Evolutionary conservation across 495 filamentous ascomycete species (phyloP).

Genomic region (Evansstolkia leycettana): DNA sequence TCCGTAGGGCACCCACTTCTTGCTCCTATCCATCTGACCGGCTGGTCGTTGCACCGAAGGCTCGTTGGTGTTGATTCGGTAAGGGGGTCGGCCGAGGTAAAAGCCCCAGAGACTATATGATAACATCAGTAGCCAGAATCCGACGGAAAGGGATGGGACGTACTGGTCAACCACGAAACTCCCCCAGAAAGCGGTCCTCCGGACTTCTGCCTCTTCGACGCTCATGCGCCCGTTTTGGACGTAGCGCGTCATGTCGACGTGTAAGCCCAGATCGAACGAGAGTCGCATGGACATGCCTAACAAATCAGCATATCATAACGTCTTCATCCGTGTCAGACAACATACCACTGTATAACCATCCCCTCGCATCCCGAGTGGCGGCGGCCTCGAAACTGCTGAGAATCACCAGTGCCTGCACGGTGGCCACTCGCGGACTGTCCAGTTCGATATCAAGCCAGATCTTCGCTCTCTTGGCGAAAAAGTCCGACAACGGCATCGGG

Average conservation of each 20-base stretch:
- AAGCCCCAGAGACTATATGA: slow-evolving; percentile 16
- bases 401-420: slow-evolving; percentile 22
- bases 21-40: too few relatives aligned
- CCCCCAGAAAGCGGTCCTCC: slow-evolving; percentile 21
- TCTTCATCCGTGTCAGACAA: too few relatives aligned
- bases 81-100: slow-evolving; percentile 18
- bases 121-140: neutral
- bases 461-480: slow-evolving; percentile 18
- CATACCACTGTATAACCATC: slow-evolving; percentile 28
- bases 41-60: slow-evolving; percentile 12
- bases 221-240: slow-evolving; percentile 13
- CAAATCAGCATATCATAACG: slow-evolving; percentile 27
- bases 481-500: slow-evolving; percentile 16
- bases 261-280: slow-evolving; percentile 22
- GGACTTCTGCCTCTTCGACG: slow-evolving; percentile 12
- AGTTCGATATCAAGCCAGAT: slow-evolving; percentile 20
- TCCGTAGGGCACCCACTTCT: slow-evolving; percentile 9
- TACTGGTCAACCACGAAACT: slow-evolving; percentile 23
- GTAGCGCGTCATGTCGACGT: slow-evolving; percentile 18
- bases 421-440: slow-evolving; percentile 20
- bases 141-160: neutral
- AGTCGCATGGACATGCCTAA: slow-evolving; percentile 28
- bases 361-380: slow-evolving; percentile 16
- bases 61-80: slow-evolving; percentile 11
- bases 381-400: slow-evolving; percentile 19